Conservation (phyloP, 306 rosid genomes). For the Glycine tomentella region DNA sequence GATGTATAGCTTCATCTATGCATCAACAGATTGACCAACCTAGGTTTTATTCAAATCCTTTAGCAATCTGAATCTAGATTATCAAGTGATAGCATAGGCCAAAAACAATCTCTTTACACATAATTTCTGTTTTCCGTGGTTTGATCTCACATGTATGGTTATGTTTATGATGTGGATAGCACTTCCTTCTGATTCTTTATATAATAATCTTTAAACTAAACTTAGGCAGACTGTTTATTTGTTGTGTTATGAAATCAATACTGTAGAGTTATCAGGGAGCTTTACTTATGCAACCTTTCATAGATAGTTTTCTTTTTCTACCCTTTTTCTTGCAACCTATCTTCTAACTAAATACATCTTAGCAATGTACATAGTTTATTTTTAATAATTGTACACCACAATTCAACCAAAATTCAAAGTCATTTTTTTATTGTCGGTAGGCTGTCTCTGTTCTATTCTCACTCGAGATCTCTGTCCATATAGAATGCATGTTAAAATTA, state of each 20-base stretch:
- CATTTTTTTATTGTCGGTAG: not conserved
- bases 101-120: slow-evolving; percentile 10
- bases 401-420: slow-evolving; percentile 31
- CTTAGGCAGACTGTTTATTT: not conserved
- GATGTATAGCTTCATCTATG: slow-evolving; percentile 15
- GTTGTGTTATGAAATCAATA: not conserved
- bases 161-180: not conserved
- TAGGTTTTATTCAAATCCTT: slow-evolving; percentile 22
- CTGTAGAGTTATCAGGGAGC: slow-evolving; percentile 12
- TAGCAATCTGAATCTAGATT: slow-evolving; percentile 35
- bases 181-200: slow-evolving; percentile 8
- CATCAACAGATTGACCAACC: slow-evolving; percentile 19
- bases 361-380: slow-evolving; percentile 6
- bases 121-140: slow-evolving; percentile 20
- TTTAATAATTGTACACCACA: not conserved
- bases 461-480: slow-evolving; percentile 19
- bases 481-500: slow-evolving; percentile 23
- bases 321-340: slow-evolving; percentile 10
- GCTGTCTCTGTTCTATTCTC: slow-evolving; percentile 25
- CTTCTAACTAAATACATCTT: slow-evolving; percentile 23
- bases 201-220: slow-evolving; percentile 18
- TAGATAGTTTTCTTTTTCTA: slow-evolving; percentile 35
- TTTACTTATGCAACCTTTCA: slow-evolving; percentile 25
- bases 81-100: slow-evolving; percentile 1
- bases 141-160: slow-evolving; percentile 2